Conservation (phyloP, 345 rosid species). For the Dipteronia dyeriana region DNA sequence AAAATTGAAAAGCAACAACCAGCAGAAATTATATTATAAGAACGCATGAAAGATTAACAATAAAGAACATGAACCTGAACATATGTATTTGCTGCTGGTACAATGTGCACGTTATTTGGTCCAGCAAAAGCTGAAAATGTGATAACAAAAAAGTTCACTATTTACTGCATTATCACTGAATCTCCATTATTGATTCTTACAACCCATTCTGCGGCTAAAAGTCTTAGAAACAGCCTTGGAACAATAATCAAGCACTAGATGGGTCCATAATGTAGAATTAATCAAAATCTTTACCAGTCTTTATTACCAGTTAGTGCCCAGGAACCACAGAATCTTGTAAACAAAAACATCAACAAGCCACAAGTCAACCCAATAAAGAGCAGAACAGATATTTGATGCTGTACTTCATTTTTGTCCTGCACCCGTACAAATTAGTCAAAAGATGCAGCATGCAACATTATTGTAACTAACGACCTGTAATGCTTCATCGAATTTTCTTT, state of each 20-base stretch:
- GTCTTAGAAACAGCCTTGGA: neutral
- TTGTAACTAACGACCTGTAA: neutral
- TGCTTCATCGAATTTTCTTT: neutral
- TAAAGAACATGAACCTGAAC: conserved; percentile 61
- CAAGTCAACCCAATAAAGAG: conserved; percentile 74
- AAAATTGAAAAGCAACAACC: neutral
- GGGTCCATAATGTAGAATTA: conserved; percentile 12
- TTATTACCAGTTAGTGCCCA: conserved; percentile 74
- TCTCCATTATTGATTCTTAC: neutral
- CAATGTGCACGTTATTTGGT: conserved; percentile 63
- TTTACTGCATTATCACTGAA: neutral
- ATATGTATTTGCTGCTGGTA: conserved; percentile 82
- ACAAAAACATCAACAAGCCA: conserved; percentile 73
- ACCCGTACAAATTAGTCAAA: conserved; percentile 5
- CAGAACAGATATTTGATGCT: conserved; percentile 75
- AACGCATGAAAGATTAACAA: conserved; percentile 3
- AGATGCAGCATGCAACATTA: neutral
- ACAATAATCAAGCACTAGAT: conserved; percentile 15
- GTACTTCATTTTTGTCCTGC: conserved; percentile 81
- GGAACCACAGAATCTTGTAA: conserved; percentile 69
- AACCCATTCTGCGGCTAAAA: neutral
- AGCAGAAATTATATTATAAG: neutral
- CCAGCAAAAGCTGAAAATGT: conserved; percentile 74
- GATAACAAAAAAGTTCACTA: conserved; percentile 5
- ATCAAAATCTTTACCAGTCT: conserved; percentile 20